Evolutionary conservation across 768 basidiomycete species (phyloP).

Genomic region (Rhizopogon vesiculosus): DNA sequence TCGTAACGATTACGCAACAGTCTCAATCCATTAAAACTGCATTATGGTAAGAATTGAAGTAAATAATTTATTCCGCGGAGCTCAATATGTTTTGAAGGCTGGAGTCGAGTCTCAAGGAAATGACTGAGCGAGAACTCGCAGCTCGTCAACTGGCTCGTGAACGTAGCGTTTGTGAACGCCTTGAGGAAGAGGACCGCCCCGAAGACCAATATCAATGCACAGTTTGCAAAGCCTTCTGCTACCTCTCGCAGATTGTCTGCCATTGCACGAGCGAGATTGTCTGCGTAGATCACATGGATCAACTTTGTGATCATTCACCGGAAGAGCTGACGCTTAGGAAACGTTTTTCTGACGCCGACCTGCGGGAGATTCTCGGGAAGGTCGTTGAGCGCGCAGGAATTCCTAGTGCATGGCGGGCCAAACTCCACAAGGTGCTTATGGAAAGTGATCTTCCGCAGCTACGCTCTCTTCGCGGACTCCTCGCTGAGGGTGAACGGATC

Average conservation of each 20-base stretch:
- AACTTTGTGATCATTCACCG: constrained; percentile 65
- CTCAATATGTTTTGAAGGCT: constrained; percentile 51
- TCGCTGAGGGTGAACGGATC: constrained; percentile 88
- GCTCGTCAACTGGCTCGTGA: constrained; percentile 61
- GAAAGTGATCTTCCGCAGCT: constrained; percentile 72
- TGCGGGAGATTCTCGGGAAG: constrained; percentile 60
- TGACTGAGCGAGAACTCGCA: constrained; percentile 79
- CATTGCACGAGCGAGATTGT: constrained; percentile 72
- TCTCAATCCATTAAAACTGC: constrained; percentile 90
- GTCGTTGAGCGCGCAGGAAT: constrained; percentile 68
- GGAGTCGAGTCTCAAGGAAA: constrained; percentile 76
- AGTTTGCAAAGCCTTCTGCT: constrained; percentile 91
- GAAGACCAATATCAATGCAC: constrained; percentile 97
- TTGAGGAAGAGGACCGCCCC: constrained; percentile 75
- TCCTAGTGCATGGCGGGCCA: constrained; percentile 71
- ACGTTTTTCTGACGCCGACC: constrained; percentile 76
- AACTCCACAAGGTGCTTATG: constrained; percentile 59
- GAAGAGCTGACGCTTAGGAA: constrained; percentile 64
- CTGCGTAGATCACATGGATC: constrained; percentile 80
- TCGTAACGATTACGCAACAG: constrained; percentile 97
- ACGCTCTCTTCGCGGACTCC: constrained; percentile 73
- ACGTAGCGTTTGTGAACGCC: constrained; percentile 56
- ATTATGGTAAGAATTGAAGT: constrained; percentile 61
- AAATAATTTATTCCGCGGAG: constrained; percentile 10
- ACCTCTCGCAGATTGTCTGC: constrained; percentile 89